Conservation (phyloP, 2,329 filamentous ascomycete species). For the Claviceps africana region DNA sequence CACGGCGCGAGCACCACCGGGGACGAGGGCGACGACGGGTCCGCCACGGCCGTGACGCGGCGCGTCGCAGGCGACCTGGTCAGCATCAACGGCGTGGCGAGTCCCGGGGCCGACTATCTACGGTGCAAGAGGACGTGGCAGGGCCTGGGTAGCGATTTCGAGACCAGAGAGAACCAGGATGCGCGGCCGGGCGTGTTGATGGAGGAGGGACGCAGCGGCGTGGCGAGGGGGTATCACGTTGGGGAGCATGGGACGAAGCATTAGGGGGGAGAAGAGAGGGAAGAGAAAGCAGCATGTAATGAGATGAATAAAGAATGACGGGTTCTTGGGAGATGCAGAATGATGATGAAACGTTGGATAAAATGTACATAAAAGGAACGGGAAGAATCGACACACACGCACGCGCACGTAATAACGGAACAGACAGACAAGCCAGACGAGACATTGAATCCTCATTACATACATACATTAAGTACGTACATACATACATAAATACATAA, state of each 20-base stretch:
- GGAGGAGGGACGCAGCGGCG: slow-evolving; percentile 74
- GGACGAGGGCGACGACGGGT: background rate
- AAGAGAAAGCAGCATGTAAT: too few species aligned
- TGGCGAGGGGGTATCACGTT: slow-evolving; percentile 78
- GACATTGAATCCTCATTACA: too few species aligned
- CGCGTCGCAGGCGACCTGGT: slow-evolving; percentile 53
- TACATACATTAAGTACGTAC: too few species aligned
- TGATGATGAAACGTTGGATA: too few species aligned
- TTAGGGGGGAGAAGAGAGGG: slow-evolving; percentile 6
- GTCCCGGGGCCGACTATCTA: slow-evolving; percentile 80
- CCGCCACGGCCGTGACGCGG: slow-evolving; percentile 40
- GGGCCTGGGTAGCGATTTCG: slow-evolving; percentile 76
- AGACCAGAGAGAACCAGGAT: slow-evolving; percentile 20
- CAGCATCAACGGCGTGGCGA: slow-evolving; percentile 71
- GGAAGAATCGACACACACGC: too few species aligned
- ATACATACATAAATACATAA: too few species aligned
- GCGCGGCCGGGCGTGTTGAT: slow-evolving; percentile 50
- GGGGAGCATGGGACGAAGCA: slow-evolving; percentile 37
- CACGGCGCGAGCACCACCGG: background rate
- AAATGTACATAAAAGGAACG: too few species aligned
- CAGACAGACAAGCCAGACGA: too few species aligned
- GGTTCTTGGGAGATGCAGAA: too few species aligned
- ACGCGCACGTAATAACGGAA: too few species aligned
- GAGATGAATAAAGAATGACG: too few species aligned
- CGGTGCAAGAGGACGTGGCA: slow-evolving; percentile 77